These are phyloP conservation scores for Peronospora farinosa DNA, from an alignment of 352 stramenopile species.

Conservation along the genomic window DNA sequence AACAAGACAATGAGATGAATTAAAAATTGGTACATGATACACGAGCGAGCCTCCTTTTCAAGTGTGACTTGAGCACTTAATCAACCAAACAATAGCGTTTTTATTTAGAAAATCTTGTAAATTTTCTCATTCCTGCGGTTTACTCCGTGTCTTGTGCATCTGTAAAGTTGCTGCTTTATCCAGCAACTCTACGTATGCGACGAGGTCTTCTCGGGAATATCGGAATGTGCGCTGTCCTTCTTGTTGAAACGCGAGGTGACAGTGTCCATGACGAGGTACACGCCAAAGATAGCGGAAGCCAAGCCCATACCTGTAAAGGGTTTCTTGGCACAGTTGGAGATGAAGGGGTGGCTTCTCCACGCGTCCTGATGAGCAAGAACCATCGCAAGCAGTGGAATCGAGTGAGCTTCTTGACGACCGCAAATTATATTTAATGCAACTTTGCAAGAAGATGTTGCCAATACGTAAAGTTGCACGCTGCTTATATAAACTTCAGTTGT, in stretches of 20 bases:
- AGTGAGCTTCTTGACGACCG: constrained; percentile 11
- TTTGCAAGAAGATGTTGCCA: neutral
- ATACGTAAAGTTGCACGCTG: neutral
- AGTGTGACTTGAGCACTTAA: neutral
- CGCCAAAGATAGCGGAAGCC: constrained; percentile 70
- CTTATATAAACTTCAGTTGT: too few species aligned
- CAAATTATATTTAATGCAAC: constrained; percentile 14
- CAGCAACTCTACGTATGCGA: constrained; percentile 25
- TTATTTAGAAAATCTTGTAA: constrained; percentile 19
- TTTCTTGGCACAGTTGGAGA: constrained; percentile 78
- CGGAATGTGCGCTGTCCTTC: constrained; percentile 26
- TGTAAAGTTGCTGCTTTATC: neutral
- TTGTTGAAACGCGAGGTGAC: constrained; percentile 43
- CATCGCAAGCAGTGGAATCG: too few species aligned
- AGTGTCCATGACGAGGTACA: constrained; percentile 68
- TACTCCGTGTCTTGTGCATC: neutral
- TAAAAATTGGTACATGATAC: constrained; percentile 1
- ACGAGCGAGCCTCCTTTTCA: neutral
- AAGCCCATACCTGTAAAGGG: constrained; percentile 73
- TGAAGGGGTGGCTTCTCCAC: constrained; percentile 86
- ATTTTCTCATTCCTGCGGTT: neutral
- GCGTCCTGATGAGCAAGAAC: constrained; percentile 84
- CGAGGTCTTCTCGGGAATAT: constrained; percentile 39
- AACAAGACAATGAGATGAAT: constrained; percentile 10
- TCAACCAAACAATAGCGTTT: constrained; percentile 21